Base-by-base conservation (phyloP, 1,284 basidiomycete species). In the Laetiporus sulphureus region DNA sequence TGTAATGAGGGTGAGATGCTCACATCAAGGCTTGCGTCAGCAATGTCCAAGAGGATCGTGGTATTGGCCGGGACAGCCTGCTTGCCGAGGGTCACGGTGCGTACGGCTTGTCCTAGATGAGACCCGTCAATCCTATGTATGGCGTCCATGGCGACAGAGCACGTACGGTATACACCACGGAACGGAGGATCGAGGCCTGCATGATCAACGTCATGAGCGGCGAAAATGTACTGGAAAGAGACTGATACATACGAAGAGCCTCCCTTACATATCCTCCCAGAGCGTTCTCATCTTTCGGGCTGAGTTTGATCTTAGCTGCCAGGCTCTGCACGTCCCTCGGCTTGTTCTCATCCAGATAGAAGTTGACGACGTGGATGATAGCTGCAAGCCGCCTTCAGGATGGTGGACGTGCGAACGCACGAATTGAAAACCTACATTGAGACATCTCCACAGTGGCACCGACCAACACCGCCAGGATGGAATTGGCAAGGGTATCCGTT, bases 401-500 rank as follows among this genome's bases (percentile, higher is more conserved):
- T n/a, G n/a, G n/a, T n/a, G n/a, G n/a, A n/a, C n/a, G n/a, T n/a
- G n/a, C n/a, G n/a, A n/a, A n/a, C n/a, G n/a, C n/a, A n/a, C n/a
- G n/a, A n/a, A n/a, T n/a, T n/a, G n/a, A n/a, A n/a, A n/a, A n/a
- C 73, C 25, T 51, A 78, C 83, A 73, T 45, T 89, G 69, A 12
- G 80, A 75, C 31, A 88, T 58, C 62, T 88, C 84, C 10, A 80
- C 78, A 4, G 79, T 76, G 3, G 75, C 65, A 18, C 75, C 73
- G 40, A 88, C 72, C 61, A 87, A 65, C 22, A 90, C 60, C n/a
- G 84, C 83, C 24, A 90, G 59, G 32, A 88, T 66, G 22, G 74
- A 74, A 54, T 86, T 86, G 7, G 79, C 72, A 12, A 83, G 63
- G 41, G 80, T 71, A 38, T 84, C 78, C 2, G 65, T 63, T 4